Conservation (phyloP, 257 asterid species). For the Paulownia fortunei region DNA sequence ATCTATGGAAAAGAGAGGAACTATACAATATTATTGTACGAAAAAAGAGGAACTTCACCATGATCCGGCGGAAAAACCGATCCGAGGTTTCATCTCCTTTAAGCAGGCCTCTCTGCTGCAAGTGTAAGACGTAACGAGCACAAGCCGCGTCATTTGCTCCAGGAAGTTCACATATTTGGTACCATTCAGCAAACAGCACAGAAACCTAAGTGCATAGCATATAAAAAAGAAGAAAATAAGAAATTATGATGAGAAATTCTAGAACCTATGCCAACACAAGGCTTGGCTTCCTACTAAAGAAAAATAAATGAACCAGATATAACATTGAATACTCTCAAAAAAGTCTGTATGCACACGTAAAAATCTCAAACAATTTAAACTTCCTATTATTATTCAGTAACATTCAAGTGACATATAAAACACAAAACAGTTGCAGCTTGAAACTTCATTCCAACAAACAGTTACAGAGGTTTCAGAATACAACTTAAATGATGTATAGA, state of each 20-base stretch:
- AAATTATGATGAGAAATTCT: background rate
- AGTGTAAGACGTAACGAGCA: constrained; percentile 65
- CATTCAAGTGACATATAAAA: background rate
- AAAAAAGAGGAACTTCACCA: constrained; percentile 48
- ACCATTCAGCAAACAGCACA: constrained; percentile 84
- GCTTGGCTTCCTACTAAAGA: background rate
- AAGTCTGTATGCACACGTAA: background rate
- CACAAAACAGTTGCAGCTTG: background rate
- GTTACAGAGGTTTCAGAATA: background rate
- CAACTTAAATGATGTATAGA: background rate
- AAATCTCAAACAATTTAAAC: background rate
- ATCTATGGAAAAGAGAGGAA: no score
- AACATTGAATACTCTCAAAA: background rate
- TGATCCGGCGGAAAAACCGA: constrained; percentile 80
- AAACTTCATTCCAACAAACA: background rate
- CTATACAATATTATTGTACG: no score
- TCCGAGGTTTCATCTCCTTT: constrained; percentile 92
- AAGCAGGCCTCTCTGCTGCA: constrained; percentile 84
- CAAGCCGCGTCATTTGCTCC: constrained; percentile 79
- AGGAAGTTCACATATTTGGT: constrained; percentile 82
- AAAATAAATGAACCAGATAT: constrained; percentile 1
- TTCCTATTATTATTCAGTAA: background rate
- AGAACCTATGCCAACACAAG: background rate
- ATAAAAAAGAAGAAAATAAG: constrained; percentile 3
- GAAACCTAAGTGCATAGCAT: constrained; percentile 55